Evolutionary conservation across 148 eudicot genomes (phyloP), one percentile per base, ranked within the genome.

Genomic region (Persicaria maculosa): DNA sequence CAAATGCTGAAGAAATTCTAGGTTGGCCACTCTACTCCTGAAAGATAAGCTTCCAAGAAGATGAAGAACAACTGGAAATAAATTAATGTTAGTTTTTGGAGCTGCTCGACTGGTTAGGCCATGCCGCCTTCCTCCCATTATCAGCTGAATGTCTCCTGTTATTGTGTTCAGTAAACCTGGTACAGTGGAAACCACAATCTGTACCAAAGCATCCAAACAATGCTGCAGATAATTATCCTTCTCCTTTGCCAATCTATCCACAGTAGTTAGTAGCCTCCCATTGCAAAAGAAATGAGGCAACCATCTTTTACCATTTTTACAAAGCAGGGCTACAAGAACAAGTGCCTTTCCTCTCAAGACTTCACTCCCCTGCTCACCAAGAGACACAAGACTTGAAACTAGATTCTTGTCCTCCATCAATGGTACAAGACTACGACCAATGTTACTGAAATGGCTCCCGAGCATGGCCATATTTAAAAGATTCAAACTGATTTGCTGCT

Each of bases 401-500:
- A 96, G 88, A 86, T 82, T 87, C 84, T 91, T 94, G 70, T 94
- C 99, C 76, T 96, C 99, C 73, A 80, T 85, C 76, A 68, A 3
- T 31, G 71, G 71, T 76, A 90, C 83, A 73, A 91, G 83, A 82
- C 74, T 82, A 44, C 97, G 88, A 11, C 93, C 97, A 62, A 90
- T 78, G 77, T 88, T 94, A 47, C 91, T 84, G 36, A 83, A 83
- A 70, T 89, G 90, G 85, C 83, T 90, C 50, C 71, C 71, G 40
- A 71, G 52, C 73, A 71, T 71, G 73, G 73, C 53, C 73, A 92
- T 79, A 76, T 86, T 92, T 59, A 96, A 79, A 47, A 96, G 89
- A 82, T 96, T 96, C 82, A 96, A 82, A 85, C 94, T 86, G 72
- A 92, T 90, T 81, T 96, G 99, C 65, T 96, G 99, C 84, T 92